Evolutionary conservation across 345 rosid species (phyloP).

Genomic region (Leavenworthia alabamica): DNA sequence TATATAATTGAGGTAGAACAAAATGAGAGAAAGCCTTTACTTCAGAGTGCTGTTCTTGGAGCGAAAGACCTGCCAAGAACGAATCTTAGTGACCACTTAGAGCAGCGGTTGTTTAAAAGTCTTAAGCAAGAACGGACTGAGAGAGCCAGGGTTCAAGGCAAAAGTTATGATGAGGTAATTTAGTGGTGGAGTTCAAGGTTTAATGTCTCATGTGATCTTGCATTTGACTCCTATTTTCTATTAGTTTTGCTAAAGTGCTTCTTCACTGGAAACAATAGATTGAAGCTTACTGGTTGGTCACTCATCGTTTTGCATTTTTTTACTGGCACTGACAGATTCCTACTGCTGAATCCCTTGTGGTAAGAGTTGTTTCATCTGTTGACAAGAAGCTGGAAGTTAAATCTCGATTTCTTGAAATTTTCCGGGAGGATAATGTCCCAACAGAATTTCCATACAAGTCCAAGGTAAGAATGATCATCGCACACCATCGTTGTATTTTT

Average conservation of each 20-base stretch:
- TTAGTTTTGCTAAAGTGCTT: not conserved
- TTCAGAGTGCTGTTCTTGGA: slow-evolving; percentile 95
- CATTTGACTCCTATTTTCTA: not conserved
- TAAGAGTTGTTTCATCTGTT: slow-evolving; percentile 97
- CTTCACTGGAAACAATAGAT: slow-evolving; percentile 5
- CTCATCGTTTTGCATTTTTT: not conserved
- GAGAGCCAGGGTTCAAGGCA: slow-evolving; percentile 74
- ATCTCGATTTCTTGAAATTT: slow-evolving; percentile 90
- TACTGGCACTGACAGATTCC: slow-evolving; percentile 52
- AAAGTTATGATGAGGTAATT: slow-evolving; percentile 83
- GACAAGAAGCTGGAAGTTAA: slow-evolving; percentile 98
- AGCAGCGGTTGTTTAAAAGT: slow-evolving; percentile 65
- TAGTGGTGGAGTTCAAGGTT: not conserved
- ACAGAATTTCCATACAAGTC: slow-evolving; percentile 90
- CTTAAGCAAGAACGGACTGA: slow-evolving; percentile 75
- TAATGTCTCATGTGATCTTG: slow-evolving; percentile 1
- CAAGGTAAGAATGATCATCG: slow-evolving; percentile 46
- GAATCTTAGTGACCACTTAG: slow-evolving; percentile 93
- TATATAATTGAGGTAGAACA: slow-evolving; percentile 78
- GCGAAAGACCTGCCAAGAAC: slow-evolving; percentile 96
- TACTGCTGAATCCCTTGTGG: slow-evolving; percentile 90
- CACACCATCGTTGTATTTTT: slow-evolving; percentile 2
- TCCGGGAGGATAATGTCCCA: slow-evolving; percentile 80
- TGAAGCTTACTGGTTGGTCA: slow-evolving; percentile 9
- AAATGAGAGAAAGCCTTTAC: slow-evolving; percentile 89